Evolutionary conservation across 441 rosid genomes (phyloP).

Genomic region (Pelargonium myrrhifolium): DNA sequence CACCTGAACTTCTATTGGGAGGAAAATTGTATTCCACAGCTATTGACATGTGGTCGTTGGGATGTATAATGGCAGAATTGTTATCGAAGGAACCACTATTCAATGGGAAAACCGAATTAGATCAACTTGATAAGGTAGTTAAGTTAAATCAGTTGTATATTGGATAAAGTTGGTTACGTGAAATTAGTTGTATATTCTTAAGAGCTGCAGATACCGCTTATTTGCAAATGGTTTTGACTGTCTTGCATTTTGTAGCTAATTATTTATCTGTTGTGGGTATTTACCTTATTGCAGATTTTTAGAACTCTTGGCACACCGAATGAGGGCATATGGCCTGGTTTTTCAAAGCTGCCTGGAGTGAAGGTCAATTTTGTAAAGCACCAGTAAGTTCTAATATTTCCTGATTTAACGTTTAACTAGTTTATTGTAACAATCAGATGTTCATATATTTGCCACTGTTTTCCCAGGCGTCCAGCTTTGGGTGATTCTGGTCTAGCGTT

Average conservation of each 20-base stretch:
- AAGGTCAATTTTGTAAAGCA: constrained; percentile 97
- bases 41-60: constrained; percentile 99
- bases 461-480: constrained; percentile 92
- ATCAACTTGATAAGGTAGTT: constrained; percentile 90
- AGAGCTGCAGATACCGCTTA: background rate
- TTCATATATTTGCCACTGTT: constrained; percentile 56
- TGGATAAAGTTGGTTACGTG: background rate
- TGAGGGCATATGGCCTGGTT: constrained; percentile 94
- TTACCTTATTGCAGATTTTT: constrained; percentile 53
- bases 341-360: constrained; percentile 85
- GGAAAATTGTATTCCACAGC: constrained; percentile 91
- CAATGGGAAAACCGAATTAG: constrained; percentile 92
- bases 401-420: constrained; percentile 16
- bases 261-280: constrained; percentile 9
- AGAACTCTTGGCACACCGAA: constrained; percentile 87
- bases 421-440: constrained; percentile 23
- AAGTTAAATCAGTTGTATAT: constrained; percentile 12
- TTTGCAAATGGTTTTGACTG: constrained; percentile 10
- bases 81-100: constrained; percentile 81
- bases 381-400: constrained; percentile 59
- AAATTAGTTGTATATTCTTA: background rate
- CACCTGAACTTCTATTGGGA: constrained; percentile 97
- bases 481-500: constrained; percentile 78
- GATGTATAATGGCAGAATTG: constrained; percentile 97
- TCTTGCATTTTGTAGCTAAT: background rate